Percentiles rank a stretch among this genome's conserved stretches.
Conservation (phyloP, 345 rosid species). For the Trapa incisa region DNA sequence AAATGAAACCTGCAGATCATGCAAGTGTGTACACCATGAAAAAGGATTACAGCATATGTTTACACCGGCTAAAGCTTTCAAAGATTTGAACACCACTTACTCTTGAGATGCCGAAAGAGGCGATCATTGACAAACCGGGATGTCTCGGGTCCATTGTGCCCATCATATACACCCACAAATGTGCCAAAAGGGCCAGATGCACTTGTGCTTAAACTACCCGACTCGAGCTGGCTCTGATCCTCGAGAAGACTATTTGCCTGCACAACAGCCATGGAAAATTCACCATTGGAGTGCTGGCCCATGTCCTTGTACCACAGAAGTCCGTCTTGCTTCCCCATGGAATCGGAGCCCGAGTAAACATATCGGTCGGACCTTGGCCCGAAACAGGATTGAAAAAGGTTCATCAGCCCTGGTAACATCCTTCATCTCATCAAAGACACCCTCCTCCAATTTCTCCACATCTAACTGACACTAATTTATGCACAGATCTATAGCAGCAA, state of each 20-base stretch:
- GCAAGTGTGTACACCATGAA: background rate
- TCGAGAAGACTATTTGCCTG: constrained; percentile 43
- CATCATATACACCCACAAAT: constrained; percentile 42
- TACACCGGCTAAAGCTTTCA: background rate
- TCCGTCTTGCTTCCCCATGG: constrained; percentile 38
- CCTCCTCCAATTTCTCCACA: constrained; percentile 9
- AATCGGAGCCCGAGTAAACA: constrained; percentile 23
- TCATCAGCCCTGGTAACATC: constrained; percentile 50
- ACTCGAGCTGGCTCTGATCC: constrained; percentile 46
- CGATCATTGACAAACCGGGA: constrained; percentile 31
- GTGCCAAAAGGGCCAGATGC: constrained; percentile 41
- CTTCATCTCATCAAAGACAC: constrained; percentile 35
- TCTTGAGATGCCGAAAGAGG: constrained; percentile 34
- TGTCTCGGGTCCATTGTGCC: constrained; percentile 45
- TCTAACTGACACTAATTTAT: background rate
- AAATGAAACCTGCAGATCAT: constrained; percentile 22
- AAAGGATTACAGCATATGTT: background rate
- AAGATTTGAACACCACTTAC: constrained; percentile 14
- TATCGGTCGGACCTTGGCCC: constrained; percentile 27
- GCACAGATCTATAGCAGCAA: too few relatives aligned
- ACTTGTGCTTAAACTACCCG: constrained; percentile 31
- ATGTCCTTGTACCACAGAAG: constrained; percentile 43
- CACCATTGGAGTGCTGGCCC: constrained; percentile 36
- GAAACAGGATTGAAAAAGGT: constrained; percentile 35
- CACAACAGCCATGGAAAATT: constrained; percentile 44